These are phyloP conservation scores for Podosphaera leucotricha DNA, from an alignment of 2,329 filamentous ascomycete genomes.

Conservation along the genomic window DNA sequence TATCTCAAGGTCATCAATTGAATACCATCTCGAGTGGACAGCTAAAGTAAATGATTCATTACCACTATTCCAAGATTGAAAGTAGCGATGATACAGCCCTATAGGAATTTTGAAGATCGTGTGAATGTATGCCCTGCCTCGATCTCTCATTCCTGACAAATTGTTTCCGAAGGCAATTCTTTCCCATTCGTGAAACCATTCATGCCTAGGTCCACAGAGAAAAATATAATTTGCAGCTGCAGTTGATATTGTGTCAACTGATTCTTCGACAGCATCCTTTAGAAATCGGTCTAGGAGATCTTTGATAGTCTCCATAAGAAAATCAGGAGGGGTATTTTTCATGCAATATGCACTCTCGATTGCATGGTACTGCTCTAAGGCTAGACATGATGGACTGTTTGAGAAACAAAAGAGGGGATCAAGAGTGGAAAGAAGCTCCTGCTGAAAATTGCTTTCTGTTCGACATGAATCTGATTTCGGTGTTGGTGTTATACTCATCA, in stretches of 20 bases:
- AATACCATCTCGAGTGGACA: conserved; percentile 27
- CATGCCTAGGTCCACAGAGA: conserved; percentile 1
- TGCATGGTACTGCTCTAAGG: not conserved
- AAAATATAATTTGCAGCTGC: conserved; percentile 23
- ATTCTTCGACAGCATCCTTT: conserved; percentile 24
- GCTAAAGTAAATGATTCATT: conserved; percentile 17
- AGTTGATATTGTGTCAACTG: conserved; percentile 24
- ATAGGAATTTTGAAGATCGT: conserved; percentile 18
- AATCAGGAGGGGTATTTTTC: not conserved
- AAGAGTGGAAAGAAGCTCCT: not conserved
- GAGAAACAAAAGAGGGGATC: not conserved
- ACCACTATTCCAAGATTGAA: not conserved
- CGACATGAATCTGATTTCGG: not conserved
- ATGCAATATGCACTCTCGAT: not conserved
- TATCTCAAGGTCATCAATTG: conserved; percentile 26
- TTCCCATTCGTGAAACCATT: conserved; percentile 19
- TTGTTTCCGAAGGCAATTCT: not conserved
- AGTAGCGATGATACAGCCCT: not conserved
- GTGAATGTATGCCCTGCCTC: conserved; percentile 24
- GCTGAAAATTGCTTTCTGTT: not conserved
- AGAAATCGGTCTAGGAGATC: conserved; percentile 20
- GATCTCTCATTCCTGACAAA: conserved; percentile 13
- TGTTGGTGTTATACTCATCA: not conserved
- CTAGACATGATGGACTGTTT: not conserved
- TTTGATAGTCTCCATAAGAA: not conserved